Evolutionary conservation across 1,139 yeast genomes (phyloP).

Genomic region (Blastobotrys malaysiensis): DNA sequence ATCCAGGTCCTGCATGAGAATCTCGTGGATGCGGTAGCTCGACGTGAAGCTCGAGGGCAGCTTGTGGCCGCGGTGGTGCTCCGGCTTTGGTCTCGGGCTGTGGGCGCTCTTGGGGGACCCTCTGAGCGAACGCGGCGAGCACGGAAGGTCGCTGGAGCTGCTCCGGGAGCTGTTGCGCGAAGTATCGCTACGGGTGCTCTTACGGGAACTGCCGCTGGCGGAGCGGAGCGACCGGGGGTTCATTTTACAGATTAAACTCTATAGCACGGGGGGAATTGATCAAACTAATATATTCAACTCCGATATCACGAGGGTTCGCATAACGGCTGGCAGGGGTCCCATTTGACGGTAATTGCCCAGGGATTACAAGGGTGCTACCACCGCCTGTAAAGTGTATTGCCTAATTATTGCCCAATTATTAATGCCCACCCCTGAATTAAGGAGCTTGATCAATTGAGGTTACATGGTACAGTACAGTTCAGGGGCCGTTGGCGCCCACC

Average conservation of each 20-base stretch:
- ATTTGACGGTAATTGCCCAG: background rate
- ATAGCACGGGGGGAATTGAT: too few species aligned
- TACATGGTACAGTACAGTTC: too few species aligned
- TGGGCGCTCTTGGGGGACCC: background rate
- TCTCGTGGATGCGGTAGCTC: conserved; percentile 27
- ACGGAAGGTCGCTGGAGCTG: background rate
- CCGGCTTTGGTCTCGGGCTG: background rate
- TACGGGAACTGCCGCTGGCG: background rate
- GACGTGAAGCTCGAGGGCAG: conserved; percentile 27
- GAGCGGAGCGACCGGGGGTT: background rate
- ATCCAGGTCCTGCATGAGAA: conserved; percentile 20
- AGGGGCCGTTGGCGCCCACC: too few species aligned
- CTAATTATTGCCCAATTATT: background rate
- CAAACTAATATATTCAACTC: too few species aligned
- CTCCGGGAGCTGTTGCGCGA: background rate
- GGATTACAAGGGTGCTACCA: background rate
- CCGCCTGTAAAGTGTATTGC: too few species aligned
- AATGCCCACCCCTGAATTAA: background rate
- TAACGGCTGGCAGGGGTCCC: background rate
- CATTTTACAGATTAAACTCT: background rate
- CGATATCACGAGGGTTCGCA: background rate
- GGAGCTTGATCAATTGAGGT: too few species aligned
- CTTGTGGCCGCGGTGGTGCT: background rate
- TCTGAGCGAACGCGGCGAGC: background rate
- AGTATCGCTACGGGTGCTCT: background rate